A percentile compares a stretch with the other conserved stretches of the same genome.
These are phyloP conservation scores for Suillus sp. DNA, from an alignment of 768 basidiomycete genomes.

Conservation along the genomic window DNA sequence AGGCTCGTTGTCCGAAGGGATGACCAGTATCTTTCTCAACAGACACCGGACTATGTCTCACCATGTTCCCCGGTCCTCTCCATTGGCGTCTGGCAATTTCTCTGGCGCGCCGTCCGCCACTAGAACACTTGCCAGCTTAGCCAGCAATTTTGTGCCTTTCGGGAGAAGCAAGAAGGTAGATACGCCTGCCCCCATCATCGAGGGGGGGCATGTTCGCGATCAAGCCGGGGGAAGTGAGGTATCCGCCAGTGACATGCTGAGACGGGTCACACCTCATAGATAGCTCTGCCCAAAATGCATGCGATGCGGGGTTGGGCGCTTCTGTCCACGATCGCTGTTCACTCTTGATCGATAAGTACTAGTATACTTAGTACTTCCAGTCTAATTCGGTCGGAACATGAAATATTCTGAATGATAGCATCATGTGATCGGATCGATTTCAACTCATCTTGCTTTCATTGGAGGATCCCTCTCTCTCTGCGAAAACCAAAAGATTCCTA, in stretches of 20 bases:
- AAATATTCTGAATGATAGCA: too few species aligned
- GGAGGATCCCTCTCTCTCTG: background rate
- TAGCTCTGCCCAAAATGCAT: background rate
- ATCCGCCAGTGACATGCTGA: conserved; percentile 44
- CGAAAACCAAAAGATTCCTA: background rate
- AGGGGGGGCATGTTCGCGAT: conserved; percentile 26
- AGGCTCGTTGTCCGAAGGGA: conserved; percentile 62
- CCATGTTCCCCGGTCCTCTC: conserved; percentile 54
- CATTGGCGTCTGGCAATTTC: conserved; percentile 35
- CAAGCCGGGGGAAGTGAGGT: conserved; percentile 25
- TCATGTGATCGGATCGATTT: background rate
- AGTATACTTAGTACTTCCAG: too few species aligned
- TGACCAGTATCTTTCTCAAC: conserved; percentile 45
- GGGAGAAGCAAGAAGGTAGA: conserved; percentile 50
- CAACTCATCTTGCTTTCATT: background rate
- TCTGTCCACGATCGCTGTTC: background rate
- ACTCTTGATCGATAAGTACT: background rate
- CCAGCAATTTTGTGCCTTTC: conserved; percentile 67
- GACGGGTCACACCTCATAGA: conserved; percentile 14
- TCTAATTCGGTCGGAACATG: background rate
- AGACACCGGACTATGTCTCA: conserved; percentile 65
- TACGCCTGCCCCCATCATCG: conserved; percentile 25
- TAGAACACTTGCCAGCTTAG: conserved; percentile 56
- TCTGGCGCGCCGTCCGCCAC: conserved; percentile 41
- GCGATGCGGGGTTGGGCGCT: too few species aligned